Percentiles rank a stretch among this genome's conserved stretches.
phyloP scores from a whole-genome alignment of 805 yeast genomes.

The Candida dajiaensis region DNA sequence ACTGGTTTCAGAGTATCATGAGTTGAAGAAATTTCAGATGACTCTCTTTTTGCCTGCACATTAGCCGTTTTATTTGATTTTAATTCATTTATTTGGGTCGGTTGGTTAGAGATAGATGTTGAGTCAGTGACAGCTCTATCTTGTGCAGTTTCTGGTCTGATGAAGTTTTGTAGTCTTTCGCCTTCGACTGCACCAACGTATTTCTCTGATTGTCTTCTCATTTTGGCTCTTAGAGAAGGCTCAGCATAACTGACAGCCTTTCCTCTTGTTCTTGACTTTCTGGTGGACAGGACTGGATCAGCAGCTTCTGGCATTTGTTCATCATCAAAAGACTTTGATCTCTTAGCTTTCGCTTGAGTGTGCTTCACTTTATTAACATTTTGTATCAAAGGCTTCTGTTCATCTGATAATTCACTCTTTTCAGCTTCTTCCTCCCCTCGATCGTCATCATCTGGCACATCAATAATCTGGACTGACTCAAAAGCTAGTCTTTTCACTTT shows the following conservation, averaged over 20 bases:
- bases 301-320: constrained; percentile 33
- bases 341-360: constrained; percentile 26
- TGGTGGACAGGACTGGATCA: constrained; percentile 15
- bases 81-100: not conserved
- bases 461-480: not conserved
- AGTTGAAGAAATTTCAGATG: not conserved
- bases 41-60: not conserved
- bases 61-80: not conserved
- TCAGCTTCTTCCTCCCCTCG: not conserved
- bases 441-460: not conserved
- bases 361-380: constrained; percentile 20
- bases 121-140: not conserved
- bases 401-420: constrained; percentile 13
- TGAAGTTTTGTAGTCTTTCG: constrained; percentile 1
- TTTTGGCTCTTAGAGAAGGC: constrained; percentile 61
- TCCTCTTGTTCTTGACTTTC: constrained; percentile 45
- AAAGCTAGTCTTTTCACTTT: not conserved
- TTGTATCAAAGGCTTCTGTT: constrained; percentile 18
- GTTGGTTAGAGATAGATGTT: not conserved
- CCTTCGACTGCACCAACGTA: constrained; percentile 53
- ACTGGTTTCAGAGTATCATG: not conserved
- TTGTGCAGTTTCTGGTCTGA: not conserved
- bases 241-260: constrained; percentile 59
- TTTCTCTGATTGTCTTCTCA: constrained; percentile 59
- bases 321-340: constrained; percentile 28